Conservation (phyloP, 2,329 filamentous ascomycete genomes). For the Sporothrix globosa region DNA sequence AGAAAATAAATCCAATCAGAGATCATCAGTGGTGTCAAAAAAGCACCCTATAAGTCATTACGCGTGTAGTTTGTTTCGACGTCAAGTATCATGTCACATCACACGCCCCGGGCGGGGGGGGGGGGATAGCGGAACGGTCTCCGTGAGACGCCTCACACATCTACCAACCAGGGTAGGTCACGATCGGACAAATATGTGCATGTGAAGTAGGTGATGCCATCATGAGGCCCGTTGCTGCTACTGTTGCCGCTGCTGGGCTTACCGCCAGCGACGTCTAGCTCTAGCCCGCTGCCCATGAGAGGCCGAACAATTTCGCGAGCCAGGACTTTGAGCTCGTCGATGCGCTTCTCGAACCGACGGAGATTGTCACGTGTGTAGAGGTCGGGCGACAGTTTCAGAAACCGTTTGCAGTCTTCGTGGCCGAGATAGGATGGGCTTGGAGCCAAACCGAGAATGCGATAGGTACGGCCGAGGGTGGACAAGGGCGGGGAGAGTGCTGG, state of each 20-base stretch:
- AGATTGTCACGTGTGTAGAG: conserved; percentile 86
- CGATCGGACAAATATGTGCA: conserved; percentile 54
- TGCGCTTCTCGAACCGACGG: conserved; percentile 78
- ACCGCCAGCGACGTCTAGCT: conserved; percentile 68
- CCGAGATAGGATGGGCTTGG: conserved; percentile 67
- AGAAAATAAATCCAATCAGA: not conserved
- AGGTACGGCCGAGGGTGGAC: conserved; percentile 70
- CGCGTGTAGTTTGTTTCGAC: not conserved
- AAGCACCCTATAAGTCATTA: not conserved
- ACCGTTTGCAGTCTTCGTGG: conserved; percentile 88
- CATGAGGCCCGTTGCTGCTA: conserved; percentile 45
- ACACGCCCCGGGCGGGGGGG: not conserved
- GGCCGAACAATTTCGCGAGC: conserved; percentile 82
- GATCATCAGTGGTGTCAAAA: not conserved
- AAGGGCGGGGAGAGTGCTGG: conserved; percentile 50
- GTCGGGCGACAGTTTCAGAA: conserved; percentile 80
- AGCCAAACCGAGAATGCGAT: conserved; percentile 72
- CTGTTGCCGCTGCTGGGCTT: conserved; percentile 45
- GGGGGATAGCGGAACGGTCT: not conserved
- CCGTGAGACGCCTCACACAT: conserved; percentile 35
- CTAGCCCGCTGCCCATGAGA: conserved; percentile 81
- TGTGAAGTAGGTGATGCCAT: conserved; percentile 55
- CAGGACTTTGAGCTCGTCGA: conserved; percentile 85
- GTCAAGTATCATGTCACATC: not conserved
- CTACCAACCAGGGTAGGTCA: conserved; percentile 56